Conservation (phyloP, 148 eudicot genomes). For the Camellia japonica region DNA sequence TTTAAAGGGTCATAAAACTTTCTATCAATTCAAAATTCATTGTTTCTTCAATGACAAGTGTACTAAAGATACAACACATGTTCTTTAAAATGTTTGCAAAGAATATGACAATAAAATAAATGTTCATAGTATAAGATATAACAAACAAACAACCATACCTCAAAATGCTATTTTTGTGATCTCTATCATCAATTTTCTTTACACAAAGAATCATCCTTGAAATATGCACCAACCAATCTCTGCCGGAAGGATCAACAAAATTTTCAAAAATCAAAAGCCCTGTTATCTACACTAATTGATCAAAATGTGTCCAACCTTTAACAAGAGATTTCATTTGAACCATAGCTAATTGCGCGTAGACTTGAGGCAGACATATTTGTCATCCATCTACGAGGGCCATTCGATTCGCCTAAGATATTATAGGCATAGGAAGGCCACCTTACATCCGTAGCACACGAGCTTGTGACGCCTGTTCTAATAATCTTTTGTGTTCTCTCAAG, state of each 20-base stretch:
- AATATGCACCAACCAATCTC: slow-evolving; percentile 7
- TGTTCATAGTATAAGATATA: background rate
- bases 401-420: slow-evolving; percentile 56
- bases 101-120: background rate
- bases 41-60: background rate
- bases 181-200: background rate
- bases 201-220: slow-evolving; percentile 10
- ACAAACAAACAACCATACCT: background rate
- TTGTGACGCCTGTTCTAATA: slow-evolving; percentile 37
- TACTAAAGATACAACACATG: background rate
- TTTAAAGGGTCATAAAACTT: background rate
- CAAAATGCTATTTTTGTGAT: background rate
- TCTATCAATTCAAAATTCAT: background rate
- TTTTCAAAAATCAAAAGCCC: background rate
- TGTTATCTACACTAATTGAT: background rate
- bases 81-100: background rate
- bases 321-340: slow-evolving; percentile 73
- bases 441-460: slow-evolving; percentile 40
- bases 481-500: slow-evolving; percentile 78
- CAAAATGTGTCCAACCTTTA: slow-evolving; percentile 13
- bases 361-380: slow-evolving; percentile 76
- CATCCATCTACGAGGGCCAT: slow-evolving; percentile 73
- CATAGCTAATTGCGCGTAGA: slow-evolving; percentile 81
- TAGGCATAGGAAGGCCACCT: slow-evolving; percentile 95
- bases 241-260: background rate